Conservation (phyloP, 2,329 filamentous ascomycete genomes). For the Nigrospora oryzae region DNA sequence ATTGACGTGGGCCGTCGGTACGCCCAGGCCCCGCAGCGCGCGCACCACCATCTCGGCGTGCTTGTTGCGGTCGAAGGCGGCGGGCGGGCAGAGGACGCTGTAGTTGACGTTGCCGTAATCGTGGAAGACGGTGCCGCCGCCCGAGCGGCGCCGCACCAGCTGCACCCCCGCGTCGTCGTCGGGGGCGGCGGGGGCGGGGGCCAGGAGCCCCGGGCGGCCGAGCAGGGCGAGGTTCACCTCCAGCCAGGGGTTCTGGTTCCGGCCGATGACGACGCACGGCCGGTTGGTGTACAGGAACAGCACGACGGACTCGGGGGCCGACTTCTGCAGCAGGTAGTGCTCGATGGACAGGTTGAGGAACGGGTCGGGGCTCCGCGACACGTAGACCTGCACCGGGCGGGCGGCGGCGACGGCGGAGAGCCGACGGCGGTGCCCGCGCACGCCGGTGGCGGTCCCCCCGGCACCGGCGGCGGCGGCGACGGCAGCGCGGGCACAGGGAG, state of each 20-base stretch:
- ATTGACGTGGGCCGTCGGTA: slow-evolving; percentile 64
- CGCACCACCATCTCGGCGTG: slow-evolving; percentile 90
- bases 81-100: slow-evolving; percentile 76
- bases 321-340: slow-evolving; percentile 75
- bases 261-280: slow-evolving; percentile 82
- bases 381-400: slow-evolving; percentile 56
- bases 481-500: too few species aligned
- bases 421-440: slow-evolving; percentile 2
- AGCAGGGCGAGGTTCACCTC: slow-evolving; percentile 72
- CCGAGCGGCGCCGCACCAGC: slow-evolving; percentile 76
- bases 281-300: slow-evolving; percentile 84
- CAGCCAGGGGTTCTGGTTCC: slow-evolving; percentile 97
- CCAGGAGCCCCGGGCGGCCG: slow-evolving; percentile 8
- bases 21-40: slow-evolving; percentile 58
- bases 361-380: slow-evolving; percentile 62
- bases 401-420: slow-evolving; percentile 30
- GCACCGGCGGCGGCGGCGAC: too few species aligned
- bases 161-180: slow-evolving; percentile 24
- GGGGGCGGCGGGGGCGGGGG: neutral
- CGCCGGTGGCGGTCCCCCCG: too few species aligned
- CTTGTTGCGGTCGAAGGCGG: slow-evolving; percentile 70
- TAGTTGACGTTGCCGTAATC: slow-evolving; percentile 92
- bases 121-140: slow-evolving; percentile 91
- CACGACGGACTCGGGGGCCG: slow-evolving; percentile 62
- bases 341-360: slow-evolving; percentile 92